Base-by-base conservation (phyloP, 805 yeast genomes). In the Myxozyma geophila region DNA sequence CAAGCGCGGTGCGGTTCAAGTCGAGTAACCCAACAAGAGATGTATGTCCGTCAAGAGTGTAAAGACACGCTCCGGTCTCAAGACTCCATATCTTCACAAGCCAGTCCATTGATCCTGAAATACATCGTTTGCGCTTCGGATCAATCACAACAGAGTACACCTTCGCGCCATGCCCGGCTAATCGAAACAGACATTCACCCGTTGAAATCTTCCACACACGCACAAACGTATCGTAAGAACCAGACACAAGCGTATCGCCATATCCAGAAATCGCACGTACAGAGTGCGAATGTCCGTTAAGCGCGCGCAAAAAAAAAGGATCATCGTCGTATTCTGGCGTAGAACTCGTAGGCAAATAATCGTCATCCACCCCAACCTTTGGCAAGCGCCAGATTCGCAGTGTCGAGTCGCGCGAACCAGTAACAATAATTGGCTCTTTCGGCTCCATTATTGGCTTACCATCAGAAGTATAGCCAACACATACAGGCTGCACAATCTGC, bases 361-460 rank as follows among this genome's bases (percentile, higher is more conserved):
- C 52, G 7, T 48, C 56, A 36, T 60, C 64, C 4, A 21, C 44
- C 7, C 46, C 61, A 2, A 62, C n/a, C n/a, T 46, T 52, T 75
- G 90, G 92, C 70, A 93, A 87, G 21, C 92, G 96, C 99, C 99
- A 95, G 86, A 95, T 86, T 67, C 96, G 81, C 44, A 95, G 85
- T 0, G 97, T 89, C 43, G 90, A 84, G 75, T 95, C 99, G 73
- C 96, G 96, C 39, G 96, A 88, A 3, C 97, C 93, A 73, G 96
- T 90, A 2, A 92, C 84, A 58, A 95, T 84, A 46, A 89, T 81
- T 19, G 96, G 96, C 39, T 75, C 78, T 60, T 80, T 76, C 0
- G 95, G 92, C 70, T 78, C 84, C 62, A 82, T 75, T 1, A 83
- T 79, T 15, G 85, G 84, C 37, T 78, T 78, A 2, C 89, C 90